These are phyloP conservation scores for Cyberlindnera meyerae DNA, from an alignment of 805 yeast species.

Conservation along the genomic window DNA sequence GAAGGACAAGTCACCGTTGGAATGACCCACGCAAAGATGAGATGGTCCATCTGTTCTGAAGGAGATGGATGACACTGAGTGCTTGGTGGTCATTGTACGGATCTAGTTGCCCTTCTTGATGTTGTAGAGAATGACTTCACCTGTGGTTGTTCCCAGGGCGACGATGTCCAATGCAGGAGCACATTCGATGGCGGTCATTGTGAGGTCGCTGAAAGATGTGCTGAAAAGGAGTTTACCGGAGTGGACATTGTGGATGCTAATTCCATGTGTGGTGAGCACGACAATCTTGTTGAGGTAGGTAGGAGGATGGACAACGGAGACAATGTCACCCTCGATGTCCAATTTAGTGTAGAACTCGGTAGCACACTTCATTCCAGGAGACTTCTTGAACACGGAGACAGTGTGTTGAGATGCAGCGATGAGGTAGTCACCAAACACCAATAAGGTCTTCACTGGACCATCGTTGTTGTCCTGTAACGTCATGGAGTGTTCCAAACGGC, in stretches of 20 bases:
- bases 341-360: constrained; percentile 68
- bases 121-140: constrained; percentile 63
- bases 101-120: constrained; percentile 57
- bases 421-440: constrained; percentile 74
- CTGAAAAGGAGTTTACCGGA: constrained; percentile 69
- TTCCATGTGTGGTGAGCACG: constrained; percentile 64
- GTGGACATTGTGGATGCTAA: constrained; percentile 67
- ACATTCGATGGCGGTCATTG: constrained; percentile 63
- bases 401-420: constrained; percentile 49
- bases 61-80: constrained; percentile 53
- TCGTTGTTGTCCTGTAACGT: too few species aligned
- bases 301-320: constrained; percentile 74
- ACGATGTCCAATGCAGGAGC: constrained; percentile 86
- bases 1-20: constrained; percentile 78
- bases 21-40: constrained; percentile 74
- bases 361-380: constrained; percentile 38
- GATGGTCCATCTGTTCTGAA: constrained; percentile 90
- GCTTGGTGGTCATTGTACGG: constrained; percentile 40
- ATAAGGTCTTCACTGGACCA: constrained; percentile 41
- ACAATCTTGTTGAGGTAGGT: constrained; percentile 88
- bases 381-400: constrained; percentile 52
- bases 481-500: constrained; percentile 46
- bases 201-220: constrained; percentile 46
- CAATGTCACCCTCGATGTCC: constrained; percentile 61
- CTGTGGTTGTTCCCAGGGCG: constrained; percentile 71